Evolutionary conservation across 257 asterid genomes (phyloP).

Genomic region (Gentiana straminea): DNA sequence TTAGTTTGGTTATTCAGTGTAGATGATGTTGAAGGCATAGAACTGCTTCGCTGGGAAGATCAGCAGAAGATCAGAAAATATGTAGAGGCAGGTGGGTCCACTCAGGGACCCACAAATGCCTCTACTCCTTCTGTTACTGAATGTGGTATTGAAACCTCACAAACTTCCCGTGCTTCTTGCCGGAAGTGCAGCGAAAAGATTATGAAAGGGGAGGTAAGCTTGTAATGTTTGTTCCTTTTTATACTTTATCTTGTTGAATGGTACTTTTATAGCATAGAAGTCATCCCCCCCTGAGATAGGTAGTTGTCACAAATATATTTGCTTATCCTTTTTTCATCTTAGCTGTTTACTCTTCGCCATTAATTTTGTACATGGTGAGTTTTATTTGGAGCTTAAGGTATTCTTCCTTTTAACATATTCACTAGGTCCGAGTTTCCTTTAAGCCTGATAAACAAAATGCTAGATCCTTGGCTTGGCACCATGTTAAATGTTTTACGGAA

Average conservation of each 20-base stretch:
- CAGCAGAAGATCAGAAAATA: constrained; percentile 71
- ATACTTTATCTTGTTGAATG: no score
- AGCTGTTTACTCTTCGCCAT: no score
- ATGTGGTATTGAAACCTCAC: constrained; percentile 56
- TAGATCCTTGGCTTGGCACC: constrained; percentile 73
- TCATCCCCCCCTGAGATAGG: no score
- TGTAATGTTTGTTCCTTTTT: neutral
- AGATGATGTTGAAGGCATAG: constrained; percentile 91
- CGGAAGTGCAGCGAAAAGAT: constrained; percentile 62
- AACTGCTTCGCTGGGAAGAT: constrained; percentile 90
- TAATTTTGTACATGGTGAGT: no score
- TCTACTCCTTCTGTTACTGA: constrained; percentile 31
- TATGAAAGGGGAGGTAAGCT: constrained; percentile 67
- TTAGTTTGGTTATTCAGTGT: constrained; percentile 27
- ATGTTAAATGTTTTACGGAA: constrained; percentile 82
- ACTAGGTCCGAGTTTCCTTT: constrained; percentile 71
- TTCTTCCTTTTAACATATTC: constrained; percentile 11
- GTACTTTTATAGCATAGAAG: no score
- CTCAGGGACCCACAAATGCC: constrained; percentile 17
- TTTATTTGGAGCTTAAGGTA: constrained; percentile 3
- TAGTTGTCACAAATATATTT: no score
- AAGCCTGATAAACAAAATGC: constrained; percentile 79
- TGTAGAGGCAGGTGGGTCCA: constrained; percentile 25
- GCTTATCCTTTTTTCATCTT: no score
- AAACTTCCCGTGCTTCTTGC: constrained; percentile 78